Conservation (phyloP, 1,139 yeast genomes). For the Taphrina confusa region DNA sequence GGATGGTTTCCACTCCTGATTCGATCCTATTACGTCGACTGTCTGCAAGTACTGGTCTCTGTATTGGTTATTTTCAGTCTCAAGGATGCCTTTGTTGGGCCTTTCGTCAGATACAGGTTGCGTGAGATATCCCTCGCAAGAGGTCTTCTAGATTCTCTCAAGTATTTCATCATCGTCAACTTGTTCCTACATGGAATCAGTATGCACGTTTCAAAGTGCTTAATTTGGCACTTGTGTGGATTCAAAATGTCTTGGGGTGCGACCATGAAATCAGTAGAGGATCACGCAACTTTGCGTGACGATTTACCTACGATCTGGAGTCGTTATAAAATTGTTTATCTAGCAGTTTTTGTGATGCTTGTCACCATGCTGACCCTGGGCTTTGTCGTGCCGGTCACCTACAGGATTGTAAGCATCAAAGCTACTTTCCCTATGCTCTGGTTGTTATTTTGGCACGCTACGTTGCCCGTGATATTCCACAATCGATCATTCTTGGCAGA, state of each 20-base stretch:
- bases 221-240: slow-evolving; percentile 37
- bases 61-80: slow-evolving; percentile 38
- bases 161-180: slow-evolving; percentile 31
- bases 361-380: slow-evolving; percentile 30
- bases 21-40: slow-evolving; percentile 36
- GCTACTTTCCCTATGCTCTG: slow-evolving; percentile 27
- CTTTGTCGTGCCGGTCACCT: slow-evolving; percentile 37
- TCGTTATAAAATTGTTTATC: slow-evolving; percentile 18
- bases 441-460: slow-evolving; percentile 26
- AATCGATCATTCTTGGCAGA: slow-evolving; percentile 29
- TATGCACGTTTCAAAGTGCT: slow-evolving; percentile 37
- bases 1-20: slow-evolving; percentile 38
- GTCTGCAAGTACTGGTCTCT: slow-evolving; percentile 35
- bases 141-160: slow-evolving; percentile 19
- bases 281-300: slow-evolving; percentile 36
- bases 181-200: slow-evolving; percentile 39
- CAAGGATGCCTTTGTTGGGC: slow-evolving; percentile 38
- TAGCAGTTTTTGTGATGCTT: not conserved
- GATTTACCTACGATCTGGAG: slow-evolving; percentile 35
- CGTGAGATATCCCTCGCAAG: slow-evolving; percentile 29
- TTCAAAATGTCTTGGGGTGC: slow-evolving; percentile 40
- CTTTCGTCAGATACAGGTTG: slow-evolving; percentile 37
- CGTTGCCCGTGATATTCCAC: slow-evolving; percentile 26
- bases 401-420: slow-evolving; percentile 32
- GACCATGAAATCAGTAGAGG: slow-evolving; percentile 38